These are phyloP conservation scores for Xylaria sp. DNA, from an alignment of 2,329 filamentous ascomycete species.

Conservation along the genomic window DNA sequence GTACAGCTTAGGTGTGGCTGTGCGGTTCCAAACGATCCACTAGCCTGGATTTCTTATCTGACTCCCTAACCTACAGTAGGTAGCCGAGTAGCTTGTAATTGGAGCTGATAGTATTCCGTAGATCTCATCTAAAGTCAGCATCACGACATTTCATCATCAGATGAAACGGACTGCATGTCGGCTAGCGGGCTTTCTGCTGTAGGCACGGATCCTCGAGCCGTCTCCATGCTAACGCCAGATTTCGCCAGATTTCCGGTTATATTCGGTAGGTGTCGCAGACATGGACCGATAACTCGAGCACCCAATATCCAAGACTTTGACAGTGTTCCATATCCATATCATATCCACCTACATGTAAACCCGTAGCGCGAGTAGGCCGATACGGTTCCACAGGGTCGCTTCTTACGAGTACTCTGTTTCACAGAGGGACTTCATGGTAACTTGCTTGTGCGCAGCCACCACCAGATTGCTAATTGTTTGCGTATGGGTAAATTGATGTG, in stretches of 20 bases:
- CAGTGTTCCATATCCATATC: no score
- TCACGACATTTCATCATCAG: slow-evolving; percentile 1
- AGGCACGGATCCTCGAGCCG: slow-evolving; percentile 1
- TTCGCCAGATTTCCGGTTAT: not conserved
- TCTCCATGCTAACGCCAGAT: not conserved
- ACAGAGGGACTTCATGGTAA: not conserved
- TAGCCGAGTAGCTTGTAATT: not conserved
- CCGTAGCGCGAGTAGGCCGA: no score
- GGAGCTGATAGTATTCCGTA: not conserved
- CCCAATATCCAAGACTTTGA: not conserved
- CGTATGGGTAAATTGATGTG: slow-evolving; percentile 2
- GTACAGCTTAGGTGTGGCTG: slow-evolving; percentile 1
- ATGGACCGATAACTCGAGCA: not conserved
- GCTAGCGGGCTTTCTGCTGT: not conserved
- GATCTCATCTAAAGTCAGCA: slow-evolving; percentile 5
- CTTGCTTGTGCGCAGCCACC: not conserved
- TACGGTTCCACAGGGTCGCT: not conserved
- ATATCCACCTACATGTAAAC: no score
- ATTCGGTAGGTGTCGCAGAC: not conserved
- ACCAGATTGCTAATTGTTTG: not conserved
- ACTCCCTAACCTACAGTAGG: not conserved
- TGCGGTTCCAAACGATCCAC: not conserved
- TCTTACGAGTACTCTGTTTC: no score
- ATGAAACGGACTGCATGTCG: not conserved
- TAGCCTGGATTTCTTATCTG: not conserved